Evolutionary conservation across 306 rosid genomes (phyloP), one percentile per base, ranked within the genome.

Genomic region (Adenanthera pavonina): DNA sequence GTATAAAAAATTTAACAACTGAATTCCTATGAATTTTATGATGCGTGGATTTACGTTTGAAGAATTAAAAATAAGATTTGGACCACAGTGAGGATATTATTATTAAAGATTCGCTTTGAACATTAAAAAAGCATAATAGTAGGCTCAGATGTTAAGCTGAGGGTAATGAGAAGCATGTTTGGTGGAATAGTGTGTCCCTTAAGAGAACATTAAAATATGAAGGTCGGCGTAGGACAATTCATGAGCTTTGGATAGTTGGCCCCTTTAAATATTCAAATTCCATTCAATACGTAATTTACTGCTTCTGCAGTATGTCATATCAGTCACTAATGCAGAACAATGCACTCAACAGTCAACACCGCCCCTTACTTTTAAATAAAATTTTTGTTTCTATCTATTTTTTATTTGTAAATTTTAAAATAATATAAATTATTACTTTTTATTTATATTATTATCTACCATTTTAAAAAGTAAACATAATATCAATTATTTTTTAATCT

Each of bases 171-270:
- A 59, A 25, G 66, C 67, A 6, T 30, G 67, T 60, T 25, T 60
- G 67, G 16, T 0, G 67, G 7, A 15, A 30, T 12, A 41, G 46
- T 6, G 46, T 6, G 7, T 41, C 66, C 54, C 25, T 57, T 16
- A 3, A 74, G 49, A 40, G 79, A 75, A 40, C 35, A 67, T 30
- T 67, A 69, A 57, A 74, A 67, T 74, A 40, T 1, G 11, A 11
- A 13, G 52, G 17, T 30, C 30, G 36, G 7, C 47, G 19, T n/a
- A 51, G 78, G 60, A 66, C 78, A 43, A 41, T 61, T 36, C 69
- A 14, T 40, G 43, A 64, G 20, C 69, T 76, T 72, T 47, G 88
- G 85, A 81, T 85, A 83, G 30, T 36, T 54, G 73, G 60, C 34
- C 51, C 30, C 19, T 44, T 68, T 8, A 72, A 40, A 65, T 54